Conservation (phyloP, 306 rosid genomes). For the Lathyrus tuberosus region DNA sequence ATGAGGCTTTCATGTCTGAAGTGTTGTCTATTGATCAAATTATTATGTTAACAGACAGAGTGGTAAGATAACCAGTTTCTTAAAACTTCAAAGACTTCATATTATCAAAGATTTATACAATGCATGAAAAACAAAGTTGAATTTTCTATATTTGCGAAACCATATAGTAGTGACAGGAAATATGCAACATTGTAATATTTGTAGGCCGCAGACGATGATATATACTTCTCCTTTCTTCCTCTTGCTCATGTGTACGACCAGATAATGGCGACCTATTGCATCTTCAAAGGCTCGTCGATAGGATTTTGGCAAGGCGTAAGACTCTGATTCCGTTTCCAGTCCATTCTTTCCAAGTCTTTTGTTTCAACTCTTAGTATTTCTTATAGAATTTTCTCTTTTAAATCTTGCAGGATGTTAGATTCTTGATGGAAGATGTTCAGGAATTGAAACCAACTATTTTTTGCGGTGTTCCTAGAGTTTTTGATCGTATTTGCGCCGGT, state of each 20-base stretch:
- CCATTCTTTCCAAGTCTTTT: not conserved
- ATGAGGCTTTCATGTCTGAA: conserved; percentile 78
- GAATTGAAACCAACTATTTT: conserved; percentile 76
- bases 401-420: conserved; percentile 72
- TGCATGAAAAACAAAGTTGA: too few species aligned
- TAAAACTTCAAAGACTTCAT: not conserved
- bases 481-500: conserved; percentile 74
- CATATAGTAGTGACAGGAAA: conserved; percentile 16
- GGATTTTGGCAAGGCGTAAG: conserved; percentile 73
- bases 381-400: conserved; percentile 21
- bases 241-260: conserved; percentile 86
- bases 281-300: conserved; percentile 63
- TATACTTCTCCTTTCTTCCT: conserved; percentile 71
- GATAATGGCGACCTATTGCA: conserved; percentile 78
- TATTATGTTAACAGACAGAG: conserved; percentile 68
- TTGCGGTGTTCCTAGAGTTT: conserved; percentile 95
- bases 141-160: not conserved
- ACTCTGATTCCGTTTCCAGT: conserved; percentile 24
- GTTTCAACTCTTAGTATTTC: conserved; percentile 36
- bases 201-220: conserved; percentile 46
- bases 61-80: conserved; percentile 54
- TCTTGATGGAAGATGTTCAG: conserved; percentile 81
- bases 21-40: conserved; percentile 81
- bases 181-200: conserved; percentile 1
- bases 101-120: too few species aligned